A percentile compares a stretch with the other conserved stretches of the same genome.
Conservation (phyloP, 352 stramenopile genomes). For the Pythium pyrilobum region DNA sequence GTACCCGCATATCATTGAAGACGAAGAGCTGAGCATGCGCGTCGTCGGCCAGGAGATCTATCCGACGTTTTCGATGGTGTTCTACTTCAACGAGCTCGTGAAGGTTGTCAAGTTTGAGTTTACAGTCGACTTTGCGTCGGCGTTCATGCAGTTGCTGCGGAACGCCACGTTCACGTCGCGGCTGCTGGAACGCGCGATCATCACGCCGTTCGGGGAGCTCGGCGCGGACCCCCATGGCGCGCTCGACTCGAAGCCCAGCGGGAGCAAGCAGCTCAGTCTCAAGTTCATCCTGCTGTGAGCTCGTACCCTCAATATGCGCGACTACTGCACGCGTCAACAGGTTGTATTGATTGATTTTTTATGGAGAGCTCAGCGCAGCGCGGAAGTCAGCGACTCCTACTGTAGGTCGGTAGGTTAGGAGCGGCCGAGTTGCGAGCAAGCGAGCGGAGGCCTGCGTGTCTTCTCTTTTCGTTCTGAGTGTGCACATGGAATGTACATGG, state of each 20-base stretch:
- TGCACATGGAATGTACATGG: too few relatives aligned
- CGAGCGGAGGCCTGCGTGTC: too few relatives aligned
- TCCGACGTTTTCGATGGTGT: conserved; percentile 36
- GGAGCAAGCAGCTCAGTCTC: conserved; percentile 65
- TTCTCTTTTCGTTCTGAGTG: too few relatives aligned
- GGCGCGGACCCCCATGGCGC: conserved; percentile 49
- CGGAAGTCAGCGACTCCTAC: background rate
- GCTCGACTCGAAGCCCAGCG: conserved; percentile 23
- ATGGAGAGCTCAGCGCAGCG: background rate
- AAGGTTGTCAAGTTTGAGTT: conserved; percentile 58
- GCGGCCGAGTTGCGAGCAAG: too few relatives aligned
- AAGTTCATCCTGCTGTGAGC: conserved; percentile 64
- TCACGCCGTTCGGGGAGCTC: conserved; percentile 50
- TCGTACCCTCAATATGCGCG: background rate
- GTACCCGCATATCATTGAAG: conserved; percentile 53
- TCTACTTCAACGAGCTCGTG: conserved; percentile 47
- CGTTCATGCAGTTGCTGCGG: conserved; percentile 42
- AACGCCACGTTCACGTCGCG: conserved; percentile 26
- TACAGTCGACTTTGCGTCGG: conserved; percentile 46
- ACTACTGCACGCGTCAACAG: background rate
- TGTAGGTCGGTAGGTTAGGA: too few relatives aligned
- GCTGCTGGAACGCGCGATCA: conserved; percentile 40
- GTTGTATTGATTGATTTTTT: background rate
- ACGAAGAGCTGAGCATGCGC: conserved; percentile 42
- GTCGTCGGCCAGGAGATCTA: conserved; percentile 59